Evolutionary conservation across 352 stramenopile genomes (phyloP).

Genomic region (Pythium dissimile): DNA sequence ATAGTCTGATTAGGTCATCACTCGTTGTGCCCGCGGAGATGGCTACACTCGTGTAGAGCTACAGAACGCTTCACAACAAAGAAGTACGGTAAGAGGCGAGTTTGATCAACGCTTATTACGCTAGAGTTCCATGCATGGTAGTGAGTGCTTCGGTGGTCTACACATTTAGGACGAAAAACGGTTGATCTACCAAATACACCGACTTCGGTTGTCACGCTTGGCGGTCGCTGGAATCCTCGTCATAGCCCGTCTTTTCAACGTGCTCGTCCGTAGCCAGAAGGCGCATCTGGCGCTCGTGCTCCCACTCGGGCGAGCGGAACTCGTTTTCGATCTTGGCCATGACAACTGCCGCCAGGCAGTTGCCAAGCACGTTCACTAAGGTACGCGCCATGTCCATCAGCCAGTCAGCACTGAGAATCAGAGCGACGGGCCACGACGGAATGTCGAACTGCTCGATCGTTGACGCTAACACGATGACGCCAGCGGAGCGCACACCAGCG

Average conservation of each 20-base stretch:
- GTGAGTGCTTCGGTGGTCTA: too few relatives aligned
- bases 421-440: constrained; percentile 50
- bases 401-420: constrained; percentile 56
- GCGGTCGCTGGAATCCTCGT: background rate
- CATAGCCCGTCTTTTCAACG: background rate
- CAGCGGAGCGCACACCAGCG: background rate
- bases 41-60: too few relatives aligned
- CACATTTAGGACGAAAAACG: too few relatives aligned
- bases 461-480: constrained; percentile 3
- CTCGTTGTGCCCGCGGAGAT: constrained; percentile 1
- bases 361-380: constrained; percentile 54
- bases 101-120: background rate
- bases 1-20: constrained; percentile 11
- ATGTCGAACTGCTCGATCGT: constrained; percentile 36
- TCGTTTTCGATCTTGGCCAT: constrained; percentile 65
- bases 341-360: constrained; percentile 50
- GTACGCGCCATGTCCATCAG: constrained; percentile 61
- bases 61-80: background rate
- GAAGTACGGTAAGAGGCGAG: background rate
- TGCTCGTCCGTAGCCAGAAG: background rate
- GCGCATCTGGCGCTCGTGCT: constrained; percentile 13
- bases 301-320: constrained; percentile 50
- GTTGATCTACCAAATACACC: too few relatives aligned
- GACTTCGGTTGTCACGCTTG: background rate
- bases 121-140: background rate